Conservation (phyloP, 2,329 filamentous ascomycete genomes). For the Hypoxylon sp. region DNA sequence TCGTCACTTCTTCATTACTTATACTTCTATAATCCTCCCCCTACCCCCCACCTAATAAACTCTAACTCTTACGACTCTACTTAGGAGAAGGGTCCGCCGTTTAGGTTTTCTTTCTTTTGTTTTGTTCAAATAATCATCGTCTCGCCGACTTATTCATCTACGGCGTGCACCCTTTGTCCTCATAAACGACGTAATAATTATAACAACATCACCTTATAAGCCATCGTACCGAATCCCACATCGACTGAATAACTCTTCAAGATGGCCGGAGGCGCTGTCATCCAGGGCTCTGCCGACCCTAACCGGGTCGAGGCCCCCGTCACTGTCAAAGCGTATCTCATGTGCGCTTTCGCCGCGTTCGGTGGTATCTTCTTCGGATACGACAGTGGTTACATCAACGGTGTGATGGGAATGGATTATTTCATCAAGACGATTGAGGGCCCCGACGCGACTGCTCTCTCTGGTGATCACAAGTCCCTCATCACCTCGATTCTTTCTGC, state of each 20-base stretch:
- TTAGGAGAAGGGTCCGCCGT: slow-evolving; percentile 1
- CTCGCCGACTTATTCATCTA: not conserved
- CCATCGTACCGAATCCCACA: not conserved
- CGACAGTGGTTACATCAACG: slow-evolving; percentile 59
- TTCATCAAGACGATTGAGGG: slow-evolving; percentile 56
- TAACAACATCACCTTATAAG: not conserved
- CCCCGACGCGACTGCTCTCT: slow-evolving; percentile 54
- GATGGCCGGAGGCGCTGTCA: slow-evolving; percentile 53
- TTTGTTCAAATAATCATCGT: not conserved
- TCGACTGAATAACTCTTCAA: slow-evolving; percentile 4
- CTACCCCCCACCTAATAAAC: not conserved
- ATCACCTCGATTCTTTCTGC: slow-evolving; percentile 84
- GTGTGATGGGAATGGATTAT: slow-evolving; percentile 58
- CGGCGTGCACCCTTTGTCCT: not conserved
- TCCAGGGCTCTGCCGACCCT: slow-evolving; percentile 63
- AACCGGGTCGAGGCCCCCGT: slow-evolving; percentile 71
- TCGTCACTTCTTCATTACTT: slow-evolving; percentile 2
- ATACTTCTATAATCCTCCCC: slow-evolving; percentile 20
- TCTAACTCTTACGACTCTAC: not conserved
- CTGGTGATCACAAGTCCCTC: slow-evolving; percentile 64
- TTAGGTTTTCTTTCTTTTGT: not conserved
- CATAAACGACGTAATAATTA: not conserved
- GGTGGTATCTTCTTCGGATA: slow-evolving; percentile 60
- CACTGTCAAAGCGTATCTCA: slow-evolving; percentile 66
- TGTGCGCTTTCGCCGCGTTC: slow-evolving; percentile 56